Percentiles rank a stretch among this genome's conserved stretches.
phyloP scores from a whole-genome alignment of 305 asterid genomes.

The Ajuga reptans region DNA sequence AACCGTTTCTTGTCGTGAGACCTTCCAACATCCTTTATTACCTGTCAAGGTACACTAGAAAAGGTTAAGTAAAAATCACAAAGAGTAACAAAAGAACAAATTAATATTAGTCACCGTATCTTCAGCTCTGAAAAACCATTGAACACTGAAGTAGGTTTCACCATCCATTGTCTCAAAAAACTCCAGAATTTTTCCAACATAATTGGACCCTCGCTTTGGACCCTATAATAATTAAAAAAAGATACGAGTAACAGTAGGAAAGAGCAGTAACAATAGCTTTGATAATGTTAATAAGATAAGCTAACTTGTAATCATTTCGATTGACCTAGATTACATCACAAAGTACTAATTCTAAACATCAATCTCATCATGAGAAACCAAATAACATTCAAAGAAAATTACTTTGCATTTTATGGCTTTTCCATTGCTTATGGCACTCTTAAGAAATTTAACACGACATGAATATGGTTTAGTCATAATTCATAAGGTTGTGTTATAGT shows the following conservation, averaged over 20 bases:
- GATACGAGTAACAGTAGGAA: slow-evolving; percentile 14
- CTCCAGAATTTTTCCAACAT: slow-evolving; percentile 70
- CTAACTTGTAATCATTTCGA: slow-evolving; percentile 7
- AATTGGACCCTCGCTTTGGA: slow-evolving; percentile 47
- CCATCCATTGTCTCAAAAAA: slow-evolving; percentile 63
- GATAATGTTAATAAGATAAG: background rate
- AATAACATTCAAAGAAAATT: background rate
- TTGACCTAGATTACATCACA: background rate
- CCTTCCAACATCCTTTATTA: slow-evolving; percentile 35
- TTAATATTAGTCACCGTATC: slow-evolving; percentile 48
- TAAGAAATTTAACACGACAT: background rate
- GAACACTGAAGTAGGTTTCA: slow-evolving; percentile 67
- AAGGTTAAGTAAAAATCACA: slow-evolving; percentile 3
- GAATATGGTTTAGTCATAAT: background rate
- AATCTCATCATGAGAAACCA: background rate
- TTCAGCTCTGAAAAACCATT: slow-evolving; percentile 76
- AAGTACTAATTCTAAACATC: background rate
- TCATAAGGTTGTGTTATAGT: background rate
- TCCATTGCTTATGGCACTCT: background rate
- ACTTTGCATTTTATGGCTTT: background rate
- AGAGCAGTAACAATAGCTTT: slow-evolving; percentile 9
- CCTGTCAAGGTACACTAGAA: slow-evolving; percentile 27
- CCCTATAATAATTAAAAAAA: slow-evolving; percentile 29
- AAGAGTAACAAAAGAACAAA: background rate
- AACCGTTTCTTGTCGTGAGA: slow-evolving; percentile 45